Conservation (phyloP, 257 asterid genomes). For the Mentha longifolia region DNA sequence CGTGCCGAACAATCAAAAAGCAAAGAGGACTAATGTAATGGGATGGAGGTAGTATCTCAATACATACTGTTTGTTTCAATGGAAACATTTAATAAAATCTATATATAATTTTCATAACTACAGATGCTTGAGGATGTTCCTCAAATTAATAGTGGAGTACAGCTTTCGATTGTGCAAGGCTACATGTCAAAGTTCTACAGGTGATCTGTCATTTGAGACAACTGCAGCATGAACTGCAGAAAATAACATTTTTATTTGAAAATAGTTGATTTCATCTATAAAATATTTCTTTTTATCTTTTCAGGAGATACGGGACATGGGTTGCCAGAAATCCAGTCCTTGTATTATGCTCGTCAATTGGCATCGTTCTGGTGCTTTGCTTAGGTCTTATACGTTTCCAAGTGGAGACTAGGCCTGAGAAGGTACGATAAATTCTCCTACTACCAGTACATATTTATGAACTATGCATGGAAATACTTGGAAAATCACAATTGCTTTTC, state of each 20-base stretch:
- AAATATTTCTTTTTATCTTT: conserved; percentile 37
- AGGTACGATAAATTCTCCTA: conserved; percentile 51
- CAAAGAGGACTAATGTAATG: no score
- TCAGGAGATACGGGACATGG: conserved; percentile 99
- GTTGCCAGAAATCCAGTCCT: conserved; percentile 94
- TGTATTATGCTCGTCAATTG: conserved; percentile 81
- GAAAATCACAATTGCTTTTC: background rate
- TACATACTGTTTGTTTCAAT: background rate
- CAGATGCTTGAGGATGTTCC: conserved; percentile 97
- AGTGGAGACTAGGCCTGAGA: conserved; percentile 98
- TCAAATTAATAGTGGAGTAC: conserved; percentile 79
- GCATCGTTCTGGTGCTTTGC: conserved; percentile 77
- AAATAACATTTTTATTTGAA: conserved; percentile 23
- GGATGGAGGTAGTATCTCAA: no score
- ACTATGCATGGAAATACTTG: background rate
- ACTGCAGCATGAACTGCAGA: conserved; percentile 25
- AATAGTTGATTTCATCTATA: conserved; percentile 26
- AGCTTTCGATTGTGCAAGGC: conserved; percentile 96
- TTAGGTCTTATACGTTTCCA: conserved; percentile 87
- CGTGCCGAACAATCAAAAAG: no score
- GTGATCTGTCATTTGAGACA: conserved; percentile 43
- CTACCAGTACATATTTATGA: conserved; percentile 1
- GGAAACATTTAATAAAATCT: no score
- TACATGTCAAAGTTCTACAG: conserved; percentile 94
- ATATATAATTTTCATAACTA: conserved; percentile 19